Evolutionary conservation across 345 rosid species (phyloP), one percentile per base, ranked within the genome.

Genomic region (Pistacia vera): DNA sequence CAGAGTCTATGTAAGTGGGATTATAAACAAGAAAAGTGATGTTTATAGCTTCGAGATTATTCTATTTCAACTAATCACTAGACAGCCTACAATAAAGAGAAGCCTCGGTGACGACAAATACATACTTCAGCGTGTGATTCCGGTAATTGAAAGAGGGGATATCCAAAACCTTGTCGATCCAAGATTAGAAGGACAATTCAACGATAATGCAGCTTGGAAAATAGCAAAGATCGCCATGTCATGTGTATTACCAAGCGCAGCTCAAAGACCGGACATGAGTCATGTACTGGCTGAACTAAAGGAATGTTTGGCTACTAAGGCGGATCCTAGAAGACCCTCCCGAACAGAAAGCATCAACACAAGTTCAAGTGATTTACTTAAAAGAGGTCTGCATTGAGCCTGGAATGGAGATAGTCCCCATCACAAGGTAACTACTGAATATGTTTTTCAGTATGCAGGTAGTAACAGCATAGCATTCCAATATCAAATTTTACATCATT

Each of bases 171-270:
- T 72, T 8, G 73, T 83, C 5, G 57, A 52, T 52, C 57, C n/a
- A 52, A 52, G 57, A 52, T 52, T 52, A 52, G 18, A 52, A 14
- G 12, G 90, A 81, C 71, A 83, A 75, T 77, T 77, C 44, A 62
- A 66, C 14, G 64, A 51, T 3, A 61, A 68, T 58, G 73, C 86
- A 11, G 85, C 82, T 7, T 84, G 80, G 85, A 84, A 79, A 63
- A 72, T 22, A 0, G 68, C 79, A 56, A 86, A 84, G 57, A 52
- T 52, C 14, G 57, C 57, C 57, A 52, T 52, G 57, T 52, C 57
- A 52, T 52, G 57, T 52, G 66, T 76, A 6, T 41, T 38, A 1
- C 11, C 33, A 60, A 4, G 68, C 11, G 62, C 81, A 16, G 56
- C 54, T 5, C 76, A 80, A 71, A 73, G 89, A 74, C 86, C 85